phyloP scores from a whole-genome alignment of 2,329 filamentous ascomycete species.

The Penicillium verrucosum region DNA sequence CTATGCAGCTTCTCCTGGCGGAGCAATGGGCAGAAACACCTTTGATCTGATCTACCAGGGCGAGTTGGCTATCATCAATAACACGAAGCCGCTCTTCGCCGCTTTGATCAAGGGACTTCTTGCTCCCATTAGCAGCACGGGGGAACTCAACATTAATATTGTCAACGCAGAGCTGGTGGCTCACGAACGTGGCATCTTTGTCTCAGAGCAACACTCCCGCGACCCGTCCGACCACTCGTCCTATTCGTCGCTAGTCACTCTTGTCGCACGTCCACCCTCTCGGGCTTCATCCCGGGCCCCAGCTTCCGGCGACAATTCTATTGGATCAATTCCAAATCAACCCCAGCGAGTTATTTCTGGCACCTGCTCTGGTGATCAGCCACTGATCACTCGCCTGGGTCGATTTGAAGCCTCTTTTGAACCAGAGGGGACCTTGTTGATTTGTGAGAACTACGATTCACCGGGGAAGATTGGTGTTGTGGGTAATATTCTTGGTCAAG shows the following conservation, averaged over 20 bases:
- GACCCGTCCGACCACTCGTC: constrained; percentile 56
- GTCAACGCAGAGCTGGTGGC: constrained; percentile 76
- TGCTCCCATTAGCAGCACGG: constrained; percentile 63
- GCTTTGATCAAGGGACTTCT: constrained; percentile 75
- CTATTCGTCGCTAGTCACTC: constrained; percentile 68
- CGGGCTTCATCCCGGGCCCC: constrained; percentile 36
- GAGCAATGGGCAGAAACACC: constrained; percentile 57
- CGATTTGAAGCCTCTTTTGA: constrained; percentile 71
- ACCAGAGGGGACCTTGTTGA: constrained; percentile 70
- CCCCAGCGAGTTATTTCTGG: constrained; percentile 53
- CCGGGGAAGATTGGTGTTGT: constrained; percentile 81
- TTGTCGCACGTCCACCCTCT: constrained; percentile 52
- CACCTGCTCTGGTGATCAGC: constrained; percentile 36
- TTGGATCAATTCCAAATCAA: constrained; percentile 13
- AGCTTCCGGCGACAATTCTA: constrained; percentile 21
- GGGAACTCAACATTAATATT: constrained; percentile 71
- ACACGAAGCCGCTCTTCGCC: constrained; percentile 74
- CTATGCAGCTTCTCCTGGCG: constrained; percentile 46
- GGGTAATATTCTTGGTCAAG: constrained; percentile 64
- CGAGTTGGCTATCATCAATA: constrained; percentile 66
- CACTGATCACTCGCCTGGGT: constrained; percentile 68
- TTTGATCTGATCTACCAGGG: constrained; percentile 79
- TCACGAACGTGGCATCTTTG: constrained; percentile 71
- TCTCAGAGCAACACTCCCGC: constrained; percentile 68
- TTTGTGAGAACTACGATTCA: constrained; percentile 76